Evolutionary conservation across 352 stramenopile species (phyloP), one percentile per base, ranked within the genome.

Genomic region (Phytophthora uliginosa): DNA sequence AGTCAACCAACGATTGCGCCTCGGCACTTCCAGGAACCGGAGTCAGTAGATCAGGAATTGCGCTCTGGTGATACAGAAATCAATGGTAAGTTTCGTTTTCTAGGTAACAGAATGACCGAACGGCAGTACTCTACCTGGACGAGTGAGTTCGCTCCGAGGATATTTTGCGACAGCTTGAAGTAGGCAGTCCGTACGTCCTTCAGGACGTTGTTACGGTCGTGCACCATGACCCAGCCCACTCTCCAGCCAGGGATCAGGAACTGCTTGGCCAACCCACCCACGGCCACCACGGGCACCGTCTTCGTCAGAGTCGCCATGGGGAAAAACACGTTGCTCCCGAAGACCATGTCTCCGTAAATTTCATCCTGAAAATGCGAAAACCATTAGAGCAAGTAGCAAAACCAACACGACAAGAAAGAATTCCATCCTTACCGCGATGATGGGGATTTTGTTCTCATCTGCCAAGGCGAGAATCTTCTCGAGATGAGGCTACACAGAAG

Each of bases 201-300:
- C 24, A 95, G 57, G 26, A 92, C 65, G 42, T 91, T 60, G 66
- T 92, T 84, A 67, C 90, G 89, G 74, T 99, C 97, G 67, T 99
- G 92, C 59, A 99, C 94, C 57, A 98, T 86, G 53, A 99, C 71
- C 97, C 97, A 99, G 22, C 97, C 97, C 8, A 99, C 84, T 61
- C 97, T 89, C 95, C 96, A 99, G 33, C 97, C 97, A 18, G 97
- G 96, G 18, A 99, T 85, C 18, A 99, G 78, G 74, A 98, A 99
- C 68, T 99, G 95, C 80, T 99, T 99, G 13, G 95, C 96, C 17
- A 99, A 71, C n/a, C 93, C 92, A 48, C 90, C 81, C 18, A 96
- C 77, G 8, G 88, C 77, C 12, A 98, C 76, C 9, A 98, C 84
- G 1, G 92, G 92, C 1, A 97, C 91, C 12, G 82, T 92, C 53